Base-by-base conservation (phyloP, 371 early-diverging fungal species). In the Syncephalis fuscata region DNA sequence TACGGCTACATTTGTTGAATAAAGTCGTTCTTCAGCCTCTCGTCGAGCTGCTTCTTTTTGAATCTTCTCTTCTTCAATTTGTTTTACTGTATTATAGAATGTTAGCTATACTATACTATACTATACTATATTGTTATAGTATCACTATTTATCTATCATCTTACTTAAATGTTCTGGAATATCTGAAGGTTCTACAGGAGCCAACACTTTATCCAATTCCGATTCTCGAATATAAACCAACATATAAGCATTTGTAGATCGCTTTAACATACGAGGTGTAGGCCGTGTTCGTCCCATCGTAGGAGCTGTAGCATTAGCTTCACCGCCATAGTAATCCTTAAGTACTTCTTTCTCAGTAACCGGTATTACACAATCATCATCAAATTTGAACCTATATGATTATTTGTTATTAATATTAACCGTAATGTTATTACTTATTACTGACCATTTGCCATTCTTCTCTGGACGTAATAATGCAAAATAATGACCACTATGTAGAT, bases 221-320 rank as follows among this genome's bases (percentile, higher is more conserved):
- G 69, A 59, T 61, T 88, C 78, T 48, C 90, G 79, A 44, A 96
- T 75, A 58, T 97, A 95, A 26, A 93, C 93, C 63, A 95, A 67
- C 93, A 95, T 94, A 65, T 95, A 95, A 0, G 98, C 96, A 59
- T 90, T 95, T 2, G 92, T 91, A 53, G 82, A 87, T 5, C 86
- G 77, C 58, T 81, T 88, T 39, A 60, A 51, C 27, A 50, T 40
- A 16, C 71, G 55, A 26, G 50, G 57, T 50, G 50, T 53, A 15
- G 58, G 56, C 48, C 62, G 58, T 54, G 54, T 53, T 15, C 51
- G 48, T n/a, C 50, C 42, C 36, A 38, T 19, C 22, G 10, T 15
- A 3, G 59, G 49, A 16, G 54, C 45, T 16, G 56, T 58, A 52
- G 55, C 57, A 20, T 23, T 41, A 21, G 44, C 49, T 47, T 88